Percentiles rank a stretch among this genome's conserved stretches.
phyloP scores from a whole-genome alignment of 2,329 filamentous ascomycete species.

The Exophiala sp. region DNA sequence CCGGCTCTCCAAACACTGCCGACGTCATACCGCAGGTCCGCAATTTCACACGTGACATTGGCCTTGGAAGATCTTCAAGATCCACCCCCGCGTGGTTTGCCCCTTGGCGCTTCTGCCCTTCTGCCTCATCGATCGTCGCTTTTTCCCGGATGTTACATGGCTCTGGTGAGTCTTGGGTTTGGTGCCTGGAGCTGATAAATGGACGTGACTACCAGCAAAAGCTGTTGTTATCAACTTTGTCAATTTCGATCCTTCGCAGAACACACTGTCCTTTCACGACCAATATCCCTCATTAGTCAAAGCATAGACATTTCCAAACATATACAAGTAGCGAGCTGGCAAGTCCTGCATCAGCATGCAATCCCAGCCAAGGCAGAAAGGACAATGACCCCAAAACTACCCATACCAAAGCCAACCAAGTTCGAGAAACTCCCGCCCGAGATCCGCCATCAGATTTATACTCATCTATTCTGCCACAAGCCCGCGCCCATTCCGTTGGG shows the following conservation, averaged over 20 bases:
- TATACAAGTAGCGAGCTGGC: no score
- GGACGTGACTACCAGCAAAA: no score
- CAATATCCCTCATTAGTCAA: no score
- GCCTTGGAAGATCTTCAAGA: not conserved
- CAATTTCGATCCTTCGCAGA: no score
- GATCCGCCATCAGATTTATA: slow-evolving; percentile 21
- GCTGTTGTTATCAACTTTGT: no score
- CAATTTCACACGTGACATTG: not conserved
- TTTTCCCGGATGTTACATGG: not conserved
- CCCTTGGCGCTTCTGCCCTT: not conserved
- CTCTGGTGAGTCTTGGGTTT: no score
- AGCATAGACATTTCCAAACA: no score
- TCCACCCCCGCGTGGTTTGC: not conserved
- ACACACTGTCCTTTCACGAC: no score
- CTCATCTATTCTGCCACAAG: slow-evolving; percentile 17
- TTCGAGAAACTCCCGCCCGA: slow-evolving; percentile 17
- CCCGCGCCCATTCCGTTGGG: slow-evolving; percentile 11
- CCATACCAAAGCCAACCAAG: not conserved
- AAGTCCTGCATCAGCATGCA: no score
- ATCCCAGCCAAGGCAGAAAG: not conserved
- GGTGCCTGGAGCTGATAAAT: no score
- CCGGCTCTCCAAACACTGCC: not conserved
- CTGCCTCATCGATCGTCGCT: not conserved
- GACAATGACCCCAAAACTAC: not conserved
- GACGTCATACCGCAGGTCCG: not conserved